A percentile compares a stretch with the other conserved stretches of the same genome.
phyloP scores from a whole-genome alignment of 805 yeast genomes.

The Candida coquimbonensis region DNA sequence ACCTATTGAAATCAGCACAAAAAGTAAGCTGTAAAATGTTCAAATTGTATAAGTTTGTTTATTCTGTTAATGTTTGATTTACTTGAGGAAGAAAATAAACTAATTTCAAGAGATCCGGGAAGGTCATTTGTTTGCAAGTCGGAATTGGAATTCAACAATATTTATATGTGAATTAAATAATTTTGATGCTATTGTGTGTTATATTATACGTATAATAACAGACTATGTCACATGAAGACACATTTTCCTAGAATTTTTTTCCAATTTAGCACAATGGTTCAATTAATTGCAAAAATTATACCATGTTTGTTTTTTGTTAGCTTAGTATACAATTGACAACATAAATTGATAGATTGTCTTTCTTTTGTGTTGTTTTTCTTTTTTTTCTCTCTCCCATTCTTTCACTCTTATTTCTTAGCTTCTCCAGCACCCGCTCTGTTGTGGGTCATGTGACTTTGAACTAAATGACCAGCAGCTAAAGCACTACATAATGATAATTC shows the following conservation, averaged over 20 bases:
- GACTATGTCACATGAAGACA: not conserved
- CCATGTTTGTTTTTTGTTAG: too few relatives aligned
- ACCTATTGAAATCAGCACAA: not conserved
- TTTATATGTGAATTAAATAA: not conserved
- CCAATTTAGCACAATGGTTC: not conserved
- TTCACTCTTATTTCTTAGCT: conserved; percentile 10
- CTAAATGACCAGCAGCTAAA: conserved; percentile 96
- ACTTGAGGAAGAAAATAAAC: too few relatives aligned
- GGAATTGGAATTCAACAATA: not conserved
- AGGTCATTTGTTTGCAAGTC: not conserved
- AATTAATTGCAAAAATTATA: not conserved
- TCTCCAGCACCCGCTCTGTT: conserved; percentile 47
- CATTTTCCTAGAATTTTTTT: too few relatives aligned
- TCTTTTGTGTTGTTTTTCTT: not conserved
- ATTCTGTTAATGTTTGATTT: too few relatives aligned
- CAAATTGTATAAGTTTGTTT: not conserved
- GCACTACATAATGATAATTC: conserved; percentile 94
- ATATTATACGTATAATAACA: too few relatives aligned
- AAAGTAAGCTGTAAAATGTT: not conserved
- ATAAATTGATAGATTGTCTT: not conserved
- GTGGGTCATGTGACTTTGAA: conserved; percentile 94
- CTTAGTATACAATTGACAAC: not conserved
- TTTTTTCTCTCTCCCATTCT: not conserved
- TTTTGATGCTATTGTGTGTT: too few relatives aligned
- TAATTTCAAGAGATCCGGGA: not conserved